phyloP scores from a whole-genome alignment of 495 filamentous ascomycete species.

The Penicillium robsamsonii region DNA sequence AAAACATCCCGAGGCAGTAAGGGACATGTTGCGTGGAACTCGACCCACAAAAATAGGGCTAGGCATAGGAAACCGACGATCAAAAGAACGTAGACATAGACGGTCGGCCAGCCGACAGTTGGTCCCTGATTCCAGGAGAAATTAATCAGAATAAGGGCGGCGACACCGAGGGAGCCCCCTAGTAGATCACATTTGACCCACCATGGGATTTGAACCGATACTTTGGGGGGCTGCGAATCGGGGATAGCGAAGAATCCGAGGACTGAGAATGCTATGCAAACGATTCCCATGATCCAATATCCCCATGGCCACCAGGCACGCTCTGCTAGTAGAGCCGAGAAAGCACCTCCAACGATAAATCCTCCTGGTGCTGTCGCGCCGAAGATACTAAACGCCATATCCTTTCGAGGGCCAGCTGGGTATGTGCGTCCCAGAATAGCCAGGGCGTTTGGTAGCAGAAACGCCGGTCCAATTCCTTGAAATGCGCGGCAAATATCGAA shows the following conservation, averaged over 20 bases:
- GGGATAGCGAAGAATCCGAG: constrained; percentile 49
- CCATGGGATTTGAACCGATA: not conserved
- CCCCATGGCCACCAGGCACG: constrained; percentile 62
- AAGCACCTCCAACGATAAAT: constrained; percentile 48
- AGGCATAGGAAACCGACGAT: constrained; percentile 53
- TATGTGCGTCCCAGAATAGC: constrained; percentile 47
- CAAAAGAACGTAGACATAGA: constrained; percentile 55
- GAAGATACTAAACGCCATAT: constrained; percentile 61
- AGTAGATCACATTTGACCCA: constrained; percentile 35
- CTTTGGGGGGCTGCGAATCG: constrained; percentile 20
- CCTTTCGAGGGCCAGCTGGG: constrained; percentile 49
- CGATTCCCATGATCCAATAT: constrained; percentile 56
- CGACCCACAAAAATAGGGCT: constrained; percentile 50
- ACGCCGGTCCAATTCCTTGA: constrained; percentile 53
- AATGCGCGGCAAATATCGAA: constrained; percentile 49
- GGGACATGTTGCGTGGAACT: constrained; percentile 47
- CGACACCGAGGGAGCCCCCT: constrained; percentile 51
- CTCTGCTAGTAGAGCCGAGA: constrained; percentile 51
- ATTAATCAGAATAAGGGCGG: constrained; percentile 57
- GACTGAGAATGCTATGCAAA: constrained; percentile 40
- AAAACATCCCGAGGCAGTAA: constrained; percentile 54
- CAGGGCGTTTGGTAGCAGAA: constrained; percentile 50
- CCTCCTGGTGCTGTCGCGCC: constrained; percentile 59
- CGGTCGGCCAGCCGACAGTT: constrained; percentile 54
- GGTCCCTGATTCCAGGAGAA: constrained; percentile 62